Conservation (phyloP, 768 basidiomycete species). For the Xanthoconium purpureum region DNA sequence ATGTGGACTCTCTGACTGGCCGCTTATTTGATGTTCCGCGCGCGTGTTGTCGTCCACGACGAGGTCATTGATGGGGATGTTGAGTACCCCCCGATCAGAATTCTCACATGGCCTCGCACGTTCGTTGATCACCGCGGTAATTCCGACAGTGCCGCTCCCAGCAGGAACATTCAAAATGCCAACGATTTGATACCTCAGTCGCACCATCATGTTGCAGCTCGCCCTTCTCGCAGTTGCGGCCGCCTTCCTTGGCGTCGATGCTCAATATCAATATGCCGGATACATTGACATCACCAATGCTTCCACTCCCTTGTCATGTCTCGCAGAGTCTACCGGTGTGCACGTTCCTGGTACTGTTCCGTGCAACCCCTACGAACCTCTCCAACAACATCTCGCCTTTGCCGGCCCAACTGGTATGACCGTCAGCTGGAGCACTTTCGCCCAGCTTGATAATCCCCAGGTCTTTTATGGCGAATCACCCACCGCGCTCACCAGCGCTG, state of each 20-base stretch:
- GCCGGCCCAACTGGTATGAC: slow-evolving; percentile 26
- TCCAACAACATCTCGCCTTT: slow-evolving; percentile 25
- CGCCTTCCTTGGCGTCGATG: slow-evolving; percentile 9
- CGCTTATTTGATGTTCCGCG: no score
- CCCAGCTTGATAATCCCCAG: slow-evolving; percentile 20
- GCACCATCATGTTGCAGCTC: slow-evolving; percentile 6
- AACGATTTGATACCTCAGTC: not conserved
- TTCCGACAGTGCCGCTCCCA: not conserved
- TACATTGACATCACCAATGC: slow-evolving; percentile 11
- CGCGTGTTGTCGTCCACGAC: not conserved
- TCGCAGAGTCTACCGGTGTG: slow-evolving; percentile 28
- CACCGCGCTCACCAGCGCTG: slow-evolving; percentile 15
- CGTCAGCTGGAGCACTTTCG: slow-evolving; percentile 25
- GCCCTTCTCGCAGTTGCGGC: not conserved
- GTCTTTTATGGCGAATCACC: slow-evolving; percentile 27
- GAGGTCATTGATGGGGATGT: not conserved
- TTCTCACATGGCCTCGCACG: slow-evolving; percentile 3
- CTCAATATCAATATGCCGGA: not conserved
- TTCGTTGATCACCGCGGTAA: not conserved
- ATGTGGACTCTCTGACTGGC: no score
- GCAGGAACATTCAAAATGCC: not conserved
- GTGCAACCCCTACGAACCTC: slow-evolving; percentile 28
- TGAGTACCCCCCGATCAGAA: not conserved
- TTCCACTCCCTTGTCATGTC: slow-evolving; percentile 18
- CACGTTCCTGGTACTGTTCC: slow-evolving; percentile 28